Conservation (phyloP, 2,329 filamentous ascomycete species). For the Bipolaris gigantea region DNA sequence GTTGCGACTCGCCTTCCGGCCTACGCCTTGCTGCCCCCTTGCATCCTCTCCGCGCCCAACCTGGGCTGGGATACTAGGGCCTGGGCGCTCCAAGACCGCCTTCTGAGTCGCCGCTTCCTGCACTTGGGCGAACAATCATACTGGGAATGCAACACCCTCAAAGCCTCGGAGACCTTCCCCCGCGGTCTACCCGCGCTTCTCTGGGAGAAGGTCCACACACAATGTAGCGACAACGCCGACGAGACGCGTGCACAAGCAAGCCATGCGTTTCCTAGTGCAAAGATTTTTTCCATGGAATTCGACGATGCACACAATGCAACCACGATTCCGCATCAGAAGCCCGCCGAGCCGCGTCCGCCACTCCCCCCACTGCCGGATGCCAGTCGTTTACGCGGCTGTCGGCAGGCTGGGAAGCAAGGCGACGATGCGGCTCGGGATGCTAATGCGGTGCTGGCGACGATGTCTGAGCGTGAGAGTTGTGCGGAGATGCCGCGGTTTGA, state of each 20-base stretch:
- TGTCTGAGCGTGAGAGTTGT: neutral
- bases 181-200: conserved; percentile 38
- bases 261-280: too few species aligned
- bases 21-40: conserved; percentile 13
- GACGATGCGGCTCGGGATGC: conserved; percentile 18
- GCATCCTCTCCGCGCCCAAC: conserved; percentile 22
- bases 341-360: neutral
- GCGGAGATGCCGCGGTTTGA: neutral
- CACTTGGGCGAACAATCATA: conserved; percentile 41
- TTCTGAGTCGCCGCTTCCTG: conserved; percentile 40
- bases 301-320: neutral
- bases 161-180: conserved; percentile 43
- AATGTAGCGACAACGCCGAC: conserved; percentile 1
- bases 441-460: conserved; percentile 17
- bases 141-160: conserved; percentile 45
- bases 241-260: neutral
- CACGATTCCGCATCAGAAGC: neutral
- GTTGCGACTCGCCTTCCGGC: conserved; percentile 11
- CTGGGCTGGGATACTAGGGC: conserved; percentile 42
- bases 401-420: conserved; percentile 31
- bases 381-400: conserved; percentile 19
- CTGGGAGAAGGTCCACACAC: conserved; percentile 43
- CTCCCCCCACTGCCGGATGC: neutral
- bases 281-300: neutral
- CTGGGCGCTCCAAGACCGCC: conserved; percentile 43